Base-by-base conservation (phyloP, 78 protist species). In the Ministeria vibrans region DNA sequence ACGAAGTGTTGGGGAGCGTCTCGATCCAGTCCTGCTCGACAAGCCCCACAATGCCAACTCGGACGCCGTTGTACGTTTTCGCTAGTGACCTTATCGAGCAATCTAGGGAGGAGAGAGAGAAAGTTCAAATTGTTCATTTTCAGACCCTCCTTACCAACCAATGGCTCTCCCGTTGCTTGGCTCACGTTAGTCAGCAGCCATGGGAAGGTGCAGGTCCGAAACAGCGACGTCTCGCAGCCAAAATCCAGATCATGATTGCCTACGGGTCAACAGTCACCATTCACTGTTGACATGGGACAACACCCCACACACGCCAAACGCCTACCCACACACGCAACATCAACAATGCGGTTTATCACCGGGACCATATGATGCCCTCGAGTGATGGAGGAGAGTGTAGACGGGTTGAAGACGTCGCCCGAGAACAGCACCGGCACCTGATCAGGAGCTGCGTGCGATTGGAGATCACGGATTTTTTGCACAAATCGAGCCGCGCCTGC, bases 191-290 rank as follows among this genome's bases (percentile, higher is more conserved):
- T 20, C 80, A 80, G 23, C 53, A 88, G 46, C 88, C 86, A 88
- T 1, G 80, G 80, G 18, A 75, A 62, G 79, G 66, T 75, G 51
- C 46, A 28, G 13, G 4, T 34, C 15, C 28, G 32, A 3, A 20
- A 18, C 23, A 83, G 78, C 28, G 68, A 27, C 18, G 1, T 9
- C 38, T 86, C 80, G 32, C 39, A 23, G 39, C 89, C 89, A 61
- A 66, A 81, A 45, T 86, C 89, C 34, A 86, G 81, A 53, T 86
- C 91, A 32, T 83, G 91, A 55, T 88, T 88, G 69, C 92, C 92
- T n/a, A n/a, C n/a, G n/a, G n/a, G n/a, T n/a, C n/a, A n/a, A n/a
- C n/a, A n/a, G n/a, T n/a, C n/a, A n/a, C n/a, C n/a, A n/a, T n/a
- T n/a, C n/a, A n/a, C n/a, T n/a, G n/a, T n/a, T n/a, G n/a, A n/a